Conservation (phyloP, 805 yeast genomes). For the Suhomyces canberraensis region DNA sequence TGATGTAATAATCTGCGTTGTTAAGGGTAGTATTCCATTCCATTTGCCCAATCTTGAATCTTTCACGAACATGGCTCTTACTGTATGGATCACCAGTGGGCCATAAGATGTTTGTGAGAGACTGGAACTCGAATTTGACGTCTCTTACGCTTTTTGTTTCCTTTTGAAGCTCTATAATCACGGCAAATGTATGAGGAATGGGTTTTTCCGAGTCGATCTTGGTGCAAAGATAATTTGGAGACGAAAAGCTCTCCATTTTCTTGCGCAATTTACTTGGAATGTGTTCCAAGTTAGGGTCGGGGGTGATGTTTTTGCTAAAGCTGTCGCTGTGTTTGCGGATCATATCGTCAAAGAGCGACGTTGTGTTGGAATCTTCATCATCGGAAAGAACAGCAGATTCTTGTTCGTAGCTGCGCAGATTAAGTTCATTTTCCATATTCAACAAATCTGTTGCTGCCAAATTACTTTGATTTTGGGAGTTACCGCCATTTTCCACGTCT, state of each 20-base stretch:
- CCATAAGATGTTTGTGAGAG: slow-evolving; percentile 49
- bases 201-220: slow-evolving; percentile 38
- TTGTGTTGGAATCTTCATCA: slow-evolving; percentile 8
- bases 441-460: slow-evolving; percentile 7
- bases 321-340: slow-evolving; percentile 2
- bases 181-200: slow-evolving; percentile 53
- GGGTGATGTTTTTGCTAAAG: slow-evolving; percentile 2
- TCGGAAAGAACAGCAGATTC: slow-evolving; percentile 12
- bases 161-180: slow-evolving; percentile 43
- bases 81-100: slow-evolving; percentile 51
- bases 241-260: slow-evolving; percentile 22
- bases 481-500: slow-evolving; percentile 41
- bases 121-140: slow-evolving; percentile 41
- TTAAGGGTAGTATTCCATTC: slow-evolving; percentile 40
- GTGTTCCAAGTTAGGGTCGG: slow-evolving; percentile 9
- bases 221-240: slow-evolving; percentile 37
- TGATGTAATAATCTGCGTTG: slow-evolving; percentile 46
- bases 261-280: slow-evolving; percentile 13
- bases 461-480: neutral
- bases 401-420: neutral
- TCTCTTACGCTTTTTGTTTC: slow-evolving; percentile 33
- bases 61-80: slow-evolving; percentile 42
- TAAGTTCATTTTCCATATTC: slow-evolving; percentile 1
- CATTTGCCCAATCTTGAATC: slow-evolving; percentile 45
- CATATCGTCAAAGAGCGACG: neutral